phyloP scores from a whole-genome alignment of 805 yeast genomes.

The Teunomyces pallodes region DNA sequence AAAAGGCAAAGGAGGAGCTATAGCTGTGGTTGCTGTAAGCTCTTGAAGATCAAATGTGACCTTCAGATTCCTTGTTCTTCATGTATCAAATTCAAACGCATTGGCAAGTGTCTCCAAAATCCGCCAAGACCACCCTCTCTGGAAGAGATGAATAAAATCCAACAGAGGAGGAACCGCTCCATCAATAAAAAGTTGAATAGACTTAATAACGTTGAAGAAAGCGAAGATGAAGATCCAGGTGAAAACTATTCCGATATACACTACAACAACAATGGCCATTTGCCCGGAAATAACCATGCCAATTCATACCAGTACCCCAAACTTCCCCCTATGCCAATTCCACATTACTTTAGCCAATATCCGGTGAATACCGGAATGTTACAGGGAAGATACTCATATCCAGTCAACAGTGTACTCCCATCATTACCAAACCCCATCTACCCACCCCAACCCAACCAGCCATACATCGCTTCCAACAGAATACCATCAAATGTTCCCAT shows the following conservation, averaged over 20 bases:
- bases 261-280: conserved; percentile 1
- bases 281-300: not conserved
- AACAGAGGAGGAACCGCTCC: conserved; percentile 26
- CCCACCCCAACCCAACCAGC: not conserved
- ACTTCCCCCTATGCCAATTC: not conserved
- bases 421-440: not conserved
- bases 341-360: conserved; percentile 1
- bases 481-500: not conserved
- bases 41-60: conserved; percentile 54
- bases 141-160: conserved; percentile 31
- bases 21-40: conserved; percentile 55
- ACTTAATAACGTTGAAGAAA: conserved; percentile 2
- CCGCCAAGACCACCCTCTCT: conserved; percentile 48
- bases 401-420: not conserved
- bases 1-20: conserved; percentile 49
- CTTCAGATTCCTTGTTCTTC: conserved; percentile 46
- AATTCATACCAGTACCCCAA: not conserved
- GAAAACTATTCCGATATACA: not conserved
- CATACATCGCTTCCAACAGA: not conserved
- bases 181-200: conserved; percentile 6
- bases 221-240: not conserved
- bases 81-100: conserved; percentile 39
- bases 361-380: not conserved
- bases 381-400: not conserved
- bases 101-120: conserved; percentile 33